Base-by-base conservation (phyloP, 176 grass and related monocot genomes). In the Carex kokanica region DNA sequence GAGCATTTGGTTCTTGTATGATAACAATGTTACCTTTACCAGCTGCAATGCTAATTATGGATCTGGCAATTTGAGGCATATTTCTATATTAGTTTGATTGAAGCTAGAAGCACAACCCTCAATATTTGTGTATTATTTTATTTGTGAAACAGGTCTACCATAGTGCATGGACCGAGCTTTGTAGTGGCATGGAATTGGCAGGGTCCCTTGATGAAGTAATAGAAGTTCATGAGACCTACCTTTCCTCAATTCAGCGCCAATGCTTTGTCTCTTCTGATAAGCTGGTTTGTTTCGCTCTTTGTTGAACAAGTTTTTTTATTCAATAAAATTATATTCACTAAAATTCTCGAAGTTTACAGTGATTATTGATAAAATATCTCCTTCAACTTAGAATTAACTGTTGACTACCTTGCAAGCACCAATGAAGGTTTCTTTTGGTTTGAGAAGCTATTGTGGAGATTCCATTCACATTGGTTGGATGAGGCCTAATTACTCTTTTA, bases 91-190 rank as follows among this genome's bases (percentile, higher is more conserved):
- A 12, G 23, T 75, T 45, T 12, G 5, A 29, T 51, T 75, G 13
- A 75, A 75, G 14, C 23, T 55, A 54, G 6, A 34, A 64, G 24
- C 54, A 18, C 20, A 29, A 49, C 10, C 25, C 34, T 85, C 12
- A 11, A 51, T 78, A 62, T 85, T 61, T 77, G 41, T 53, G 15
- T 41, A 75, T 74, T 40, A 85, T 40, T 49, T n/a, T 29, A 15
- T 78, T 66, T 85, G 51, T 55, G n/a, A 25, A 78, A 43, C 78
- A 98, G 95, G 96, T 95, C 8, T 93, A 92, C 78, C 96, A 95
- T 86, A 95, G 89, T 85, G 96, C 96, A 78, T 95, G 92, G 93
- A 95, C 90, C 62, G 93, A 98, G 82, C 91, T 98, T 27, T 98
- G 96, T 65, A 78, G 84, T 81, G 96, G 90, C 61, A 93, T 95